A percentile compares a stretch with the other conserved stretches of the same genome.
phyloP scores from a whole-genome alignment of 2,329 filamentous ascomycete species.

The Fusarium hostae region DNA sequence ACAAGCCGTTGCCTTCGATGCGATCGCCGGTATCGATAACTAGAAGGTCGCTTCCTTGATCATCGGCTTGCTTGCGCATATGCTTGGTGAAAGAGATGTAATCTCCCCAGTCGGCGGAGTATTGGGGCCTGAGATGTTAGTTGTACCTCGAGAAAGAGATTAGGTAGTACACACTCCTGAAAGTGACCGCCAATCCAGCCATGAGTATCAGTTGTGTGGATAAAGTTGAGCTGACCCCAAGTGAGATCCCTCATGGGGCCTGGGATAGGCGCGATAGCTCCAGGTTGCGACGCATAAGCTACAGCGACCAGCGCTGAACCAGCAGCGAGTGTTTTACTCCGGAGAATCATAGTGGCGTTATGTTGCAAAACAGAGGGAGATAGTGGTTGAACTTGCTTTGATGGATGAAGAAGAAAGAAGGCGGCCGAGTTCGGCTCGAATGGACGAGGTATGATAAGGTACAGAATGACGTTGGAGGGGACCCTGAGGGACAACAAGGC shows the following conservation, averaged over 20 bases:
- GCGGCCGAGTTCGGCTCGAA: slow-evolving; percentile 22
- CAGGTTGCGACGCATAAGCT: slow-evolving; percentile 74
- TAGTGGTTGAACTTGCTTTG: neutral
- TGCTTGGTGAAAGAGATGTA: slow-evolving; percentile 93
- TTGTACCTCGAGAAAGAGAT: rapidly evolving
- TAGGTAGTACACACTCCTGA: slow-evolving; percentile 72
- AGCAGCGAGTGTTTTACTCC: slow-evolving; percentile 38
- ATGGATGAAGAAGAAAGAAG: slow-evolving; percentile 20
- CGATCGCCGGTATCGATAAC: slow-evolving; percentile 95
- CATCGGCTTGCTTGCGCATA: slow-evolving; percentile 81
- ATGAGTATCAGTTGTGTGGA: slow-evolving; percentile 97
- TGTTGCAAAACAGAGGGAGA: neutral
- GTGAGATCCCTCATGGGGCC: slow-evolving; percentile 85
- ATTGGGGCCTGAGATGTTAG: slow-evolving; percentile 73
- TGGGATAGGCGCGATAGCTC: slow-evolving; percentile 78
- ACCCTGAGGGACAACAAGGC: slow-evolving; percentile 29
- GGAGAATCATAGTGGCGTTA: slow-evolving; percentile 41
- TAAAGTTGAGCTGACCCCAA: slow-evolving; percentile 95
- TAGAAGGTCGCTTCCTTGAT: slow-evolving; percentile 83
- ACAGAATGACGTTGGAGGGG: slow-evolving; percentile 31
- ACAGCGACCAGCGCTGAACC: slow-evolving; percentile 50
- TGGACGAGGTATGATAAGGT: slow-evolving; percentile 35
- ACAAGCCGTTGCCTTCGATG: slow-evolving; percentile 93
- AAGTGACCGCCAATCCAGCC: slow-evolving; percentile 96
- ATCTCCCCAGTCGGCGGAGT: slow-evolving; percentile 97